A percentile compares a stretch with the other conserved stretches of the same genome.
Conservation (phyloP, 441 rosid species). For the Codiaeum variegatum region DNA sequence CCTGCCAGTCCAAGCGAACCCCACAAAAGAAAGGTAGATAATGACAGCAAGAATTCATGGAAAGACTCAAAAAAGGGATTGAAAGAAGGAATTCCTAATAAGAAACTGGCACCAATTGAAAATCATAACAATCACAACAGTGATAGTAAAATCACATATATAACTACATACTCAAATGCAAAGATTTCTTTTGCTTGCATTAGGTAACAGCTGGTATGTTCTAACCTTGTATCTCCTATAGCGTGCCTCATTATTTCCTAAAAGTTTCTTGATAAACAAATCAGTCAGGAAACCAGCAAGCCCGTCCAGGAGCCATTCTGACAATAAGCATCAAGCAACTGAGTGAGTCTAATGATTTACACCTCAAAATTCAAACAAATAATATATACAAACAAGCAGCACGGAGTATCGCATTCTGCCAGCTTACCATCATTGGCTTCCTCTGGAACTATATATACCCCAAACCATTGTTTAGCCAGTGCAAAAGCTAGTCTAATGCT, state of each 20-base stretch:
- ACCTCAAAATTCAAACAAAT: conserved; percentile 15
- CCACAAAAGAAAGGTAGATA: not conserved
- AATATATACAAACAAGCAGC: conserved; percentile 16
- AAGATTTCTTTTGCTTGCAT: not conserved
- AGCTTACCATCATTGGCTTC: conserved; percentile 83
- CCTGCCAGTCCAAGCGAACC: not conserved
- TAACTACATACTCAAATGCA: not conserved
- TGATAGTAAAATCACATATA: not conserved
- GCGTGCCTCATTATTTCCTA: conserved; percentile 96
- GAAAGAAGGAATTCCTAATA: not conserved
- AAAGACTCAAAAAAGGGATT: not conserved
- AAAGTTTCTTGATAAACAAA: conserved; percentile 79
- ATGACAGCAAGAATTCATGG: not conserved
- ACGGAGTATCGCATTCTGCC: conserved; percentile 21
- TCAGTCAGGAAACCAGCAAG: conserved; percentile 94
- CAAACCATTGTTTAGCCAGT: conserved; percentile 99
- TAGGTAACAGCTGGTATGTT: not conserved
- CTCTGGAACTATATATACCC: conserved; percentile 75
- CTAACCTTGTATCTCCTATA: conserved; percentile 93
- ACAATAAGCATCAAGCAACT: conserved; percentile 29
- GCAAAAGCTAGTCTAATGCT: conserved; percentile 88
- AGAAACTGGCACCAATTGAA: not conserved
- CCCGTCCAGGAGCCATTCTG: conserved; percentile 98
- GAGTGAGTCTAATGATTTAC: conserved; percentile 16
- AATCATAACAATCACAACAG: not conserved